Evolutionary conservation across 331 rosid genomes (phyloP), one percentile per base, ranked within the genome.

Genomic region (Quercus phellos): DNA sequence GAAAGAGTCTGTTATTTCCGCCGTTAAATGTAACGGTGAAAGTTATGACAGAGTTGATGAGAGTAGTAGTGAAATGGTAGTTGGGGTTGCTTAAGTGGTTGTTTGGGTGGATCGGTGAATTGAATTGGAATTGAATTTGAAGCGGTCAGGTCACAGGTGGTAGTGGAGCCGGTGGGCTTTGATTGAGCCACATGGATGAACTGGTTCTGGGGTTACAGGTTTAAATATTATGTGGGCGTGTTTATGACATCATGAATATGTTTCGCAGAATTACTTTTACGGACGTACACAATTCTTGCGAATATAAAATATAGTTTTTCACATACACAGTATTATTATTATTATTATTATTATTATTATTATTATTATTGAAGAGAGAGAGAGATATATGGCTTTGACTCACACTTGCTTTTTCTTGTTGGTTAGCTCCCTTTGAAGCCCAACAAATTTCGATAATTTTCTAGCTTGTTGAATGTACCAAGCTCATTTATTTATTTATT

Each of bases 391-490:
- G 27, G 29, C 22, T 56, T 22, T 10, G 7, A 5, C 30, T 58
- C 27, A 19, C 14, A 3, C 17, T 22, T 58, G 64, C 64, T 58
- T 58, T 21, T 58, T 12, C 53, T 46, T 12, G 14, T 22, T 19
- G 21, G 63, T 30, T 9, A 26, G 64, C 27, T 18, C 30, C 26
- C 30, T 77, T 77, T 83, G 58, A 87, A 59, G 82, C 80, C 6
- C 35, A 10, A 87, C 74, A 79, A 80, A 74, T 76, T 74, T 78
- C 76, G 75, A 81, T 84, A 76, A 82, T 84, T 74, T 76, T 59
- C 82, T 81, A 74, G 85, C 55, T 54, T 64, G 50, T 72, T 74
- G 22, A 21, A 68, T 27, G 66, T 51, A 70, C 71, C 79, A 34
- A 26, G 55, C 73, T 72, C 46, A 54, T 17, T 74, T 77, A 55